Base-by-base conservation (phyloP, 2,329 filamentous ascomycete species). In the Tolypocladium capitatum region DNA sequence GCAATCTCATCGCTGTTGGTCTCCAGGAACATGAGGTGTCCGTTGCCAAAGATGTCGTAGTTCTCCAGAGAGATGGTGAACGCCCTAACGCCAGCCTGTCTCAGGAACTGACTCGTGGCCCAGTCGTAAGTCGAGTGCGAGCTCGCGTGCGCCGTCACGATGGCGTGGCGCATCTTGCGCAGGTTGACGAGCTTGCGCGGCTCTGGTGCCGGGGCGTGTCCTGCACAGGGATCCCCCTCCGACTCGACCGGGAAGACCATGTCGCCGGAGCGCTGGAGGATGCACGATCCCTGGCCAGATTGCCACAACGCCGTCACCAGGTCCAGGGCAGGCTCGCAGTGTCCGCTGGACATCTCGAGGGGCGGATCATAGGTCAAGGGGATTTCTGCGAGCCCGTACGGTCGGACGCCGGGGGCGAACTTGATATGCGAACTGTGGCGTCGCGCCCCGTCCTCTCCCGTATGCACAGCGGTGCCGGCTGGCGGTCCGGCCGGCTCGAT, bases 401-500 rank as follows among this genome's bases (percentile, higher is more conserved):
- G 52, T 4, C 67, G 62, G 3, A 62, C 58, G 1, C 49, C 48
- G 1, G 59, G 51, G 28, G 66, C 59, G 18, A 59, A 44, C 5
- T 48, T 45, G 9, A 63, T 52, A 28, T 51, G 55, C 2, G 54
- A 47, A 2, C 46, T 55, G 46, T 56, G 62, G 3, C 34, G 30
- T 5, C 54, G 53, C 27, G 24, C 2, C 7, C 46, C 10, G 14
- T 34, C 24, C 7, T 33, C 8, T 45, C 51, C 21, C 20, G 14
- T 8, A 0, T 47, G 33, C 11, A 46, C 45, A 2, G 54, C 51
- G 1, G 46, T 54, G 11, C 61, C 63, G 53, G 73, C 77, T 0
- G 74, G 75, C 1, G 76, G 75, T 0, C 76, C 76, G 4, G 63
- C 57, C 0, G 76, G 76, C 53, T 80, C 77, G 13, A 81, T 51